Base-by-base conservation (phyloP, 352 stramenopile species). In the Globisporangium polare region DNA sequence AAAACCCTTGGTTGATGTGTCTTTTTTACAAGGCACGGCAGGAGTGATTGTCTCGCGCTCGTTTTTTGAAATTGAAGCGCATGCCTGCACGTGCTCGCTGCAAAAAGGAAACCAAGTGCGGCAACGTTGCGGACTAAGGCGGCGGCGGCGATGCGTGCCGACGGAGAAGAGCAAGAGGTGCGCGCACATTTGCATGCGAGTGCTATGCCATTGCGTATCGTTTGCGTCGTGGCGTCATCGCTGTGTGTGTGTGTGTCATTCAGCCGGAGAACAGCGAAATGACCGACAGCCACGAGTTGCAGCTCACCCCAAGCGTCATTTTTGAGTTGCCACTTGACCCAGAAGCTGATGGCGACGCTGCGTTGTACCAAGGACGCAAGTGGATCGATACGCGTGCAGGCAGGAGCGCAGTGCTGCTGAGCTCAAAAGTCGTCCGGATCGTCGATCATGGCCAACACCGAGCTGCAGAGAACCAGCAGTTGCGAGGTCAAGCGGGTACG, bases 281-380 rank as follows among this genome's bases (percentile, higher is more conserved):
- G 26, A 18, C 5, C 17, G 41, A 39, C 33, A 43, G 3, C 10
- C 54, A 53, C 15, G n/a, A 27, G 54, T 60, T 61, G 54, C 54
- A 61, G 18, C 52, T 61, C 54, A 43, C 41, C 8, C 43, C 42
- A 18, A 42, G 54, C 54, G 54, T 61, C 13, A 41, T 60, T 35
- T 60, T 31, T 24, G 54, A 60, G 22, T 22, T 60, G n/a, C 29
- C 39, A 29, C 54, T 61, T 45, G 41, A 42, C 13, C 10, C 26
- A 20, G 31, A 45, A 7, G 27, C 10, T 20, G 26, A 9, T 45
- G 18, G 12, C 13, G n/a, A 41, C 18, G 17, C 10, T 22, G 22
- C 3, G 20, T 29, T 53, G 54, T 2, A 0, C 26, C 27, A 10
- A 20, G 22, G 15, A 2, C 22, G 12, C 2, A 10, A 9, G 8